A percentile compares a stretch with the other conserved stretches of the same genome.
Conservation (phyloP, 441 rosid species). For the Rhodomyrtus psidioides region DNA sequence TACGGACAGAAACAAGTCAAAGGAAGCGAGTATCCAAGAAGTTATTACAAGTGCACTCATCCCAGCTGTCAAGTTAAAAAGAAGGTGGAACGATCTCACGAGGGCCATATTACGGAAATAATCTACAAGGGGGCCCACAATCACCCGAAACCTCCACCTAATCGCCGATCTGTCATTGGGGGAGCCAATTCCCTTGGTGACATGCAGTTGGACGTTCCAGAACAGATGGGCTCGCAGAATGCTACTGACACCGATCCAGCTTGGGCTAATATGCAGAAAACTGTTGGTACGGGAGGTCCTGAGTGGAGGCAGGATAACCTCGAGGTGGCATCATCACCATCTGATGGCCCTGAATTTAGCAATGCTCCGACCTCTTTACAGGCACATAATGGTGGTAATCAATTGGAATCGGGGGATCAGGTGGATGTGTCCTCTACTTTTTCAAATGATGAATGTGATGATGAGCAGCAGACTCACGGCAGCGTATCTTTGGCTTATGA, state of each 20-base stretch:
- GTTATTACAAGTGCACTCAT: constrained; percentile 70
- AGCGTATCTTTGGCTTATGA: constrained; percentile 47
- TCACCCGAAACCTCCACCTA: constrained; percentile 52
- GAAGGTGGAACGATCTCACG: constrained; percentile 65
- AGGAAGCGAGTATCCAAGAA: constrained; percentile 70
- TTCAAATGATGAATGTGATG: constrained; percentile 63
- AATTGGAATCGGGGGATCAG: constrained; percentile 36
- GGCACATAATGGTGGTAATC: constrained; percentile 25
- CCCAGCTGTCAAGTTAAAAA: constrained; percentile 60
- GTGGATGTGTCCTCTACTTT: constrained; percentile 60
- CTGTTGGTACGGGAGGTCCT: constrained; percentile 18
- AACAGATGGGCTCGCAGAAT: constrained; percentile 33
- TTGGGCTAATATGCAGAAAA: constrained; percentile 41
- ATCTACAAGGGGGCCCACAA: constrained; percentile 66
- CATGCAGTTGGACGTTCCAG: constrained; percentile 36
- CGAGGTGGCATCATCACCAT: constrained; percentile 52
- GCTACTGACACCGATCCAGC: constrained; percentile 33
- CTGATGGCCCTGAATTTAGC: constrained; percentile 29
- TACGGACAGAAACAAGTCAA: constrained; percentile 68
- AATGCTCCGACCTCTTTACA: constrained; percentile 28
- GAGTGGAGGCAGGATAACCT: constrained; percentile 57
- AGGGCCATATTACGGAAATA: constrained; percentile 70
- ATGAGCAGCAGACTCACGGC: constrained; percentile 51
- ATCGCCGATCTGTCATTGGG: constrained; percentile 39
- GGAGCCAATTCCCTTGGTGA: constrained; percentile 24